A percentile compares a stretch with the other conserved stretches of the same genome.
Conservation (phyloP, 208 protist genomes). For the Crithidia acanthocephali region DNA sequence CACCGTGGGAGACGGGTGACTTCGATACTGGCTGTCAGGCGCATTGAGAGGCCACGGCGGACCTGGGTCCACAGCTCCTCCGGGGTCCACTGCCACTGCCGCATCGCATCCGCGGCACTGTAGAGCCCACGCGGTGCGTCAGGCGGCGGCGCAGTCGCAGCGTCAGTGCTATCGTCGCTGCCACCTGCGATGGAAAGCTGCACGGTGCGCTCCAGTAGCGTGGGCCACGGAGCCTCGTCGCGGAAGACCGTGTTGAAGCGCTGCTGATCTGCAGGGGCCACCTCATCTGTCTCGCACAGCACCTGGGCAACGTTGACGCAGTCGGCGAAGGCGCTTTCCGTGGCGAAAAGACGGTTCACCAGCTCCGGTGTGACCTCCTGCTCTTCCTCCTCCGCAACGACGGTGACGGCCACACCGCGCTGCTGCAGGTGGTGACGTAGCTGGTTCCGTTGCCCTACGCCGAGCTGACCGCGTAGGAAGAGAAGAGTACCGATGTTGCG, state of each 20-base stretch:
- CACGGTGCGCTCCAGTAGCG: constrained; percentile 14
- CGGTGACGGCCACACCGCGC: constrained; percentile 17
- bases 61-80: constrained; percentile 22
- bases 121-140: constrained; percentile 12
- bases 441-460: constrained; percentile 5
- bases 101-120: constrained; percentile 36
- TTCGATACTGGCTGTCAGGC: constrained; percentile 20
- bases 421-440: constrained; percentile 22
- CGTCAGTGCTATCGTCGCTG: not conserved
- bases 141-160: not conserved
- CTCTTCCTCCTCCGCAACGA: constrained; percentile 19
- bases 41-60: constrained; percentile 28
- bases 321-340: constrained; percentile 15
- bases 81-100: constrained; percentile 19
- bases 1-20: constrained; percentile 13
- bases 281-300: constrained; percentile 6
- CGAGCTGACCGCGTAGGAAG: constrained; percentile 23
- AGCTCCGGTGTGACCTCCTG: constrained; percentile 33
- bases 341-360: constrained; percentile 30
- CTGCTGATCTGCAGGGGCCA: constrained; percentile 20
- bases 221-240: constrained; percentile 21
- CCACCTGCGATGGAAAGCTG: not conserved
- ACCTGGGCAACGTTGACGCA: constrained; percentile 19
- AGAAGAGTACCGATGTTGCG: constrained; percentile 33
- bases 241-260: constrained; percentile 34